Percentiles rank a stretch among this genome's conserved stretches.
These are phyloP conservation scores for Powellomyces hirtus DNA, from an alignment of 192 early-diverging fungal genomes.

Conservation along the genomic window DNA sequence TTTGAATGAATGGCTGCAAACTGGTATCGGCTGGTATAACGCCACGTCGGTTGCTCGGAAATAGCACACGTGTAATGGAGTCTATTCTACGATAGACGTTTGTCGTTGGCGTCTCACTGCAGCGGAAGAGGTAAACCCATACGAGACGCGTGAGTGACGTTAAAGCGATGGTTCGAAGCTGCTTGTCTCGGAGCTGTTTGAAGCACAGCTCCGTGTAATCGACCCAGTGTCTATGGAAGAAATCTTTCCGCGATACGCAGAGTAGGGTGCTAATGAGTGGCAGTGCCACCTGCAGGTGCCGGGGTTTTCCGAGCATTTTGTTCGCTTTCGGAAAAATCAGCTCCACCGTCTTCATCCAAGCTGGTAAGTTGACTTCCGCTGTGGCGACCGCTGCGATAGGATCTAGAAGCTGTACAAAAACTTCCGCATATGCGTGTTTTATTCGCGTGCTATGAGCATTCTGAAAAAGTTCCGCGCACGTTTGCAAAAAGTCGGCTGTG, in stretches of 20 bases:
- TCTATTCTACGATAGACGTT: conserved; percentile 34
- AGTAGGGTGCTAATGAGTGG: conserved; percentile 86
- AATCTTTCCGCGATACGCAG: conserved; percentile 86
- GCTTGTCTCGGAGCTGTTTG: conserved; percentile 35
- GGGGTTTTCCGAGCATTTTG: conserved; percentile 87
- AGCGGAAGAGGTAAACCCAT: conserved; percentile 95
- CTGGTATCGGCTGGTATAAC: conserved; percentile 63
- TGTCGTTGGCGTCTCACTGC: conserved; percentile 58
- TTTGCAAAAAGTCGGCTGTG: conserved; percentile 89
- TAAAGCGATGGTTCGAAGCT: conserved; percentile 60
- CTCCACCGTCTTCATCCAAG: conserved; percentile 90
- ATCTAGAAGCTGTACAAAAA: conserved; percentile 88
- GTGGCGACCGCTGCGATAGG: conserved; percentile 78
- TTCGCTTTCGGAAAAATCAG: conserved; percentile 83
- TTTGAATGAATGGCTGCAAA: conserved; percentile 66
- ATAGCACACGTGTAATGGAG: conserved; percentile 48
- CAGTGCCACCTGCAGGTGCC: conserved; percentile 75
- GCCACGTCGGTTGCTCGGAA: conserved; percentile 56
- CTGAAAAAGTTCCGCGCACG: conserved; percentile 86
- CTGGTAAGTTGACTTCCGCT: conserved; percentile 93
- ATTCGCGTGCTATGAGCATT: conserved; percentile 70
- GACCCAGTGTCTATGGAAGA: conserved; percentile 79
- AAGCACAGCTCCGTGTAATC: conserved; percentile 39
- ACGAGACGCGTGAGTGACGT: conserved; percentile 76
- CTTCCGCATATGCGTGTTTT: conserved; percentile 86